Percentiles rank a stretch among this genome's conserved stretches.
phyloP scores from a whole-genome alignment of 352 stramenopile genomes.

The Pythium phragmitis region DNA sequence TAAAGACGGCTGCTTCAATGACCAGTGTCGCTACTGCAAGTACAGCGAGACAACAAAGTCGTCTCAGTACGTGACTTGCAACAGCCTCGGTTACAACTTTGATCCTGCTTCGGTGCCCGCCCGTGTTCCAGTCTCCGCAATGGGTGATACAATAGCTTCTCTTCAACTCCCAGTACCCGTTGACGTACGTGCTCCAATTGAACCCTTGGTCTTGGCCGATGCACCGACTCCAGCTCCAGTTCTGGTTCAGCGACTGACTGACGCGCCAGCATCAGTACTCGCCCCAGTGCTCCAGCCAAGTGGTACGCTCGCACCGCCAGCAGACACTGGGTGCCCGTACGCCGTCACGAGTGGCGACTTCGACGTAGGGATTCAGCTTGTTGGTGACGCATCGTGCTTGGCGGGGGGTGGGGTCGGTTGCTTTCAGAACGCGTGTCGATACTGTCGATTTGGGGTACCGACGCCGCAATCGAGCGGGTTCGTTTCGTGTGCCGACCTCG shows the following conservation, averaged over 20 bases:
- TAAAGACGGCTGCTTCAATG: conserved; percentile 4
- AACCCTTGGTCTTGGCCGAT: no score
- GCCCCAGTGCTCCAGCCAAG: not conserved
- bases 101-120: no score
- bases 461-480: not conserved
- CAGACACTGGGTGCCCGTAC: not conserved
- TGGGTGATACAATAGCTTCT: no score
- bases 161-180: no score
- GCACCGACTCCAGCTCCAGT: no score
- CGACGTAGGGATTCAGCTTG: conserved; percentile 31
- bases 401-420: conserved; percentile 33
- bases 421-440: conserved; percentile 36
- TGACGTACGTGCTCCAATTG: no score
- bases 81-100: no score
- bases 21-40: conserved; percentile 25
- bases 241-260: no score
- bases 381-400: conserved; percentile 29
- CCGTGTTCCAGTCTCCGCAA: no score
- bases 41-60: conserved; percentile 12
- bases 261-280: no score
- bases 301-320: not conserved
- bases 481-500: not conserved
- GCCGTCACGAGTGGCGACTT: conserved; percentile 11
- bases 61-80: no score
- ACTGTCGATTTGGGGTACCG: conserved; percentile 17